These are phyloP conservation scores for Fusarium tricinctum DNA, from an alignment of 2,329 filamentous ascomycete species.

Conservation along the genomic window DNA sequence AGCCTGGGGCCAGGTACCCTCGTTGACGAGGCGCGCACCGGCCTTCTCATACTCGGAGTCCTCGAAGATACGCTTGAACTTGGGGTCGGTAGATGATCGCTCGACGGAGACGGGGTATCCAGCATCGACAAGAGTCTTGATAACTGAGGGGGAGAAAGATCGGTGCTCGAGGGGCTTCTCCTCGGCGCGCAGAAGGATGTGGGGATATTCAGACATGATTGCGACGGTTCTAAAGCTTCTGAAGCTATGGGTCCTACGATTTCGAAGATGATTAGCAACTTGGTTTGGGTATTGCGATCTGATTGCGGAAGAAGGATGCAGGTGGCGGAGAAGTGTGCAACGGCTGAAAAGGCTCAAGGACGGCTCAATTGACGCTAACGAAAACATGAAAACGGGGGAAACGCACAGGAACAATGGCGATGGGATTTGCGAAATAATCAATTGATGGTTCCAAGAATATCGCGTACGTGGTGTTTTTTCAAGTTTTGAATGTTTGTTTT, in stretches of 20 bases:
- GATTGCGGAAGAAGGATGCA: constrained; percentile 1
- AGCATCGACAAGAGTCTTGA: constrained; percentile 71
- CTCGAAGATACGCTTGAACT: constrained; percentile 75
- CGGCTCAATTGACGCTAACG: constrained; percentile 7
- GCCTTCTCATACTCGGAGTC: constrained; percentile 72
- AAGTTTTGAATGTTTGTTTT: constrained; percentile 13
- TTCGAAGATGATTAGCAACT: constrained; percentile 23
- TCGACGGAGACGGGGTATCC: constrained; percentile 79
- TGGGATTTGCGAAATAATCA: constrained; percentile 6
- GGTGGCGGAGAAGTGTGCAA: not conserved
- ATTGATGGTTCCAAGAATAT: constrained; percentile 7
- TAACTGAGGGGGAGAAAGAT: constrained; percentile 60
- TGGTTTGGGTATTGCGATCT: not conserved
- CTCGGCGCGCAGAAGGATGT: constrained; percentile 69
- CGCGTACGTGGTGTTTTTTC: constrained; percentile 17
- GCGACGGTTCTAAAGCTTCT: constrained; percentile 19
- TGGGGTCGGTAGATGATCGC: constrained; percentile 59
- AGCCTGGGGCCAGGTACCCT: constrained; percentile 76
- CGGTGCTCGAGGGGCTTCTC: constrained; percentile 65
- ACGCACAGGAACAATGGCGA: constrained; percentile 1
- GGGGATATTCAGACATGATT: constrained; percentile 50
- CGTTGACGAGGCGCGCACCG: constrained; percentile 75
- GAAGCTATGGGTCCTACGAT: constrained; percentile 10
- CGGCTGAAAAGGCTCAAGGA: constrained; percentile 16
- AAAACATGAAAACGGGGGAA: constrained; percentile 1